phyloP scores from a whole-genome alignment of 2,329 filamentous ascomycete genomes.

The Amphichorda felina region DNA sequence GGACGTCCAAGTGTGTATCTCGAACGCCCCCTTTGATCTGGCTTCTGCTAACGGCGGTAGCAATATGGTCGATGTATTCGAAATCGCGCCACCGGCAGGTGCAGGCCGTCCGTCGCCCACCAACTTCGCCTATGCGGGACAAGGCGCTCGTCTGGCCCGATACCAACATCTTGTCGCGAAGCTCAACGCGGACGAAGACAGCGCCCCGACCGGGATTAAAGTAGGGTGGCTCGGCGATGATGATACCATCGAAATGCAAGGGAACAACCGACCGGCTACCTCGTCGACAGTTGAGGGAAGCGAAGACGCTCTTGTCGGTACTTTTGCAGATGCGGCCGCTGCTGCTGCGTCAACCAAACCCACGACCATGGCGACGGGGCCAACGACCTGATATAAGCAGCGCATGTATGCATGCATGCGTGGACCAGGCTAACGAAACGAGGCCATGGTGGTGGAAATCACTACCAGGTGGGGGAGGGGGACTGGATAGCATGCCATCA shows the following conservation, averaged over 20 bases:
- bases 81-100: slow-evolving; percentile 39
- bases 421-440: not conserved
- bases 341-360: slow-evolving; percentile 14
- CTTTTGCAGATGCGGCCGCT: slow-evolving; percentile 47
- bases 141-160: slow-evolving; percentile 42
- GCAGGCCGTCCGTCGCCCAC: slow-evolving; percentile 10
- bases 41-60: slow-evolving; percentile 22
- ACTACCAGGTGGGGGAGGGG: not conserved
- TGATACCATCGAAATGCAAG: slow-evolving; percentile 32
- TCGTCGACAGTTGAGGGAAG: slow-evolving; percentile 20
- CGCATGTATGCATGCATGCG: not conserved
- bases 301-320: slow-evolving; percentile 38
- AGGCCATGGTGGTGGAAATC: too few relatives aligned
- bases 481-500: not conserved
- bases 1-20: slow-evolving; percentile 47
- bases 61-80: slow-evolving; percentile 58
- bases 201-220: slow-evolving; percentile 26
- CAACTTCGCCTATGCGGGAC: slow-evolving; percentile 37
- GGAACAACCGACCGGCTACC: slow-evolving; percentile 19
- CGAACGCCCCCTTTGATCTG: not conserved
- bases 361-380: not conserved
- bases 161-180: slow-evolving; percentile 53
- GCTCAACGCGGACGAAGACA: slow-evolving; percentile 34
- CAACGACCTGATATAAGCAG: slow-evolving; percentile 22
- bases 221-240: slow-evolving; percentile 46